phyloP scores from a whole-genome alignment of 169 alveolate species.

The Neospora caninum region DNA sequence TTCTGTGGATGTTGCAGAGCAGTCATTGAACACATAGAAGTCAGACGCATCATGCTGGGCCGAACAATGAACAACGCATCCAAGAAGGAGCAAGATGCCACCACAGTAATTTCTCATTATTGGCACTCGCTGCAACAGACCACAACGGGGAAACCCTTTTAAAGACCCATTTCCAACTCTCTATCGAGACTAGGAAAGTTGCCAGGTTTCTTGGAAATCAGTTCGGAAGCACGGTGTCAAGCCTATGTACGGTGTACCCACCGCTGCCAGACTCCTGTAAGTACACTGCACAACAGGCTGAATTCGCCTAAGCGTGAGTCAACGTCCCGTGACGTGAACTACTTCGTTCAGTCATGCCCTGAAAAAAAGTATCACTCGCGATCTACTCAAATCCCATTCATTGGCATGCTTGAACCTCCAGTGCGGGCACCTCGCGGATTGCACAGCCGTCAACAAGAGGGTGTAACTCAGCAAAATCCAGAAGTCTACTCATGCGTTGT shows the following conservation, averaged over 20 bases:
- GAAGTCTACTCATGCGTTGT: too few relatives aligned
- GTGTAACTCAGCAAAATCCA: too few relatives aligned
- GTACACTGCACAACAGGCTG: too few relatives aligned
- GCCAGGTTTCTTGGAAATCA: not conserved
- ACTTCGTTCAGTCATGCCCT: too few relatives aligned
- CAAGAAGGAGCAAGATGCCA: not conserved
- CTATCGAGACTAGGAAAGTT: not conserved
- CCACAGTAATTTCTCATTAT: conserved; percentile 1
- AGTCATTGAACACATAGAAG: conserved; percentile 79
- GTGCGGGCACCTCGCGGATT: too few relatives aligned
- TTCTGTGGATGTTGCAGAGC: conserved; percentile 79
- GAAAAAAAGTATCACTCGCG: too few relatives aligned
- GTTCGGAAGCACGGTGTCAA: not conserved
- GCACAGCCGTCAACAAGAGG: too few relatives aligned
- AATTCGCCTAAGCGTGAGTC: too few relatives aligned
- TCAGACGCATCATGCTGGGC: conserved; percentile 74
- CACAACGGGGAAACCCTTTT: conserved; percentile 11
- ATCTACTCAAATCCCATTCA: too few relatives aligned
- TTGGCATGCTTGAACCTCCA: too few relatives aligned
- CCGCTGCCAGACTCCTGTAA: not conserved
- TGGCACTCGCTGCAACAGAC: not conserved
- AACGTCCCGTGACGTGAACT: too few relatives aligned
- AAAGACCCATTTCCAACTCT: conserved; percentile 16
- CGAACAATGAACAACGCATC: not conserved
- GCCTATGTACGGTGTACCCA: not conserved